Percentiles rank a stretch among this genome's conserved stretches.
These are phyloP conservation scores for Aegilops tauschii DNA, from an alignment of 176 grass and related monocot genomes.

Conservation along the genomic window DNA sequence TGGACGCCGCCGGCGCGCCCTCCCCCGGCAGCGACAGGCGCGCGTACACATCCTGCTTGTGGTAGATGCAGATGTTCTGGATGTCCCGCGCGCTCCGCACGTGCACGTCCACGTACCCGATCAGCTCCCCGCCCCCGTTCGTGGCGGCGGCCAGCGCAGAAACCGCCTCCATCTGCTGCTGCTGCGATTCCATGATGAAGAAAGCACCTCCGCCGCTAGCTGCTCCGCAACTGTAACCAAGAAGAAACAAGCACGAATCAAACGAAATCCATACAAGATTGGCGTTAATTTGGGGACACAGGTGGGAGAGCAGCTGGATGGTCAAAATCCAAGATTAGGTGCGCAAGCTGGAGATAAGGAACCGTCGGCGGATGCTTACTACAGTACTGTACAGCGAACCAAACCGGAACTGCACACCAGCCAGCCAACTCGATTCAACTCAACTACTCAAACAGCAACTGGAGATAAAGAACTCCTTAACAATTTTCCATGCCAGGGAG, in stretches of 20 bases:
- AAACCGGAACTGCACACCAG: background rate
- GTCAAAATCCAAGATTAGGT: conserved; percentile 47
- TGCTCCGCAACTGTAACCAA: conserved; percentile 6
- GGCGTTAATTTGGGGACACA: background rate
- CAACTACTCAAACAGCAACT: background rate
- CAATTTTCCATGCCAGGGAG: background rate
- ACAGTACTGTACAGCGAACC: conserved; percentile 4
- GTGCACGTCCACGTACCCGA: conserved; percentile 80
- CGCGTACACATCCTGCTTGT: conserved; percentile 98
- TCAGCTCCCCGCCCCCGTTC: conserved; percentile 43
- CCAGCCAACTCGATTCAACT: conserved; percentile 4
- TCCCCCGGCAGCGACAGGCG: conserved; percentile 65
- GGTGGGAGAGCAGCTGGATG: conserved; percentile 34
- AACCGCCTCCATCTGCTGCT: conserved; percentile 18
- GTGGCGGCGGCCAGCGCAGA: background rate
- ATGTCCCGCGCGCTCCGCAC: conserved; percentile 88
- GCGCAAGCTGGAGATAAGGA: conserved; percentile 12
- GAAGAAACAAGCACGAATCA: conserved; percentile 28
- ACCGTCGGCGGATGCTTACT: conserved; percentile 38
- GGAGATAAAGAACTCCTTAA: background rate
- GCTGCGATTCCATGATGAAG: conserved; percentile 49
- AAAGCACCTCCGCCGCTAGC: background rate
- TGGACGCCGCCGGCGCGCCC: conserved; percentile 54
- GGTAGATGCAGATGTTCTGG: conserved; percentile 99
- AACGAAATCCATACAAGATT: conserved; percentile 1